Base-by-base conservation (phyloP, 352 stramenopile genomes). In the Phytophthora sp. region DNA sequence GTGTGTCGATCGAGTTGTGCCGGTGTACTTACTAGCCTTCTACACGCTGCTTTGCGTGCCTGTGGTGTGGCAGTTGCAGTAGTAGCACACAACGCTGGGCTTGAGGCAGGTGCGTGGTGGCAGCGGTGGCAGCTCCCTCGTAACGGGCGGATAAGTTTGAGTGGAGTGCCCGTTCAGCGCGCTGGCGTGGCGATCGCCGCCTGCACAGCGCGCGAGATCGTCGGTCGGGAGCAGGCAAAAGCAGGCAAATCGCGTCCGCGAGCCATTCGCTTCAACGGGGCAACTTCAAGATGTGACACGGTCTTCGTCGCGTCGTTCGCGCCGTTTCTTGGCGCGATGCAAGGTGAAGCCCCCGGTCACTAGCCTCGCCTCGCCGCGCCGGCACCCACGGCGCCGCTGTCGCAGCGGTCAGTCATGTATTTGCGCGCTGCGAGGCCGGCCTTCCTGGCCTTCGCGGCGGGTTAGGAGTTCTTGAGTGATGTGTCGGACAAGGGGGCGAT, bases 261-360 rank as follows among this genome's bases (percentile, higher is more conserved):
- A 62, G 31, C 42, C 24, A 55, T 32, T 9, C 41, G 20, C 50
- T 66, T 61, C 49, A 55, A 67, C 42, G 4, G 44, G 42, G 13
- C 38, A 42, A 52, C 57, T 66, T 66, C 38, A 66, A 56, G 32
- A 21, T 67, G 59, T 62, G 59, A 62, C 59, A 62, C 42, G 51
- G 51, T 52, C 58, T 41, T 54, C 50, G 39, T 61, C 18, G 26
- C 41, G 31, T 66, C 31, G 34, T 50, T 35, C 26, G 54, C 24
- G 49, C 30, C 13, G 49, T 53, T 53, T 55, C n/a, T 62, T 49
- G 32, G 42, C 32, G 30, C 30, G n/a, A n/a, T n/a, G n/a, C 41
- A 54, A 62, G 35, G 21, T 54, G 21, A 13, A 55, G 32, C 2
- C n/a, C 17, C 4, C 15, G 15, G 20, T 20, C 13, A 18, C 10